Base-by-base conservation (phyloP, 192 early-diverging fungal species). In the Glomus cerebriforme region DNA sequence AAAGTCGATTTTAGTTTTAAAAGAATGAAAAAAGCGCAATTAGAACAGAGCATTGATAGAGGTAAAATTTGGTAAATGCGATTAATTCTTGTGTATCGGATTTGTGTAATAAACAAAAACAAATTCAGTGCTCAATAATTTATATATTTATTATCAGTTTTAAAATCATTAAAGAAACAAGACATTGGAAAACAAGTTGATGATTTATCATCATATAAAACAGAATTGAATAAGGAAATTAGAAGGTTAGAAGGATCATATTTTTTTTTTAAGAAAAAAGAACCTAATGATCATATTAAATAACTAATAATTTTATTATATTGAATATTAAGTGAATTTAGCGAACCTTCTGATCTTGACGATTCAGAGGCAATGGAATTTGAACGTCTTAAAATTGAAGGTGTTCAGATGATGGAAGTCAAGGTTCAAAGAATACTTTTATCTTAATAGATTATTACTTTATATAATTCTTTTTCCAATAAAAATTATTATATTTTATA, bases 11-110 rank as follows among this genome's bases (percentile, higher is more conserved):
- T 67, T 24, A 80, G 77, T 10, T 77, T 86, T 34, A 37, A 80
- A 70, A 49, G 85, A 39, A 79, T 84, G 65, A 86, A 84, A 64
- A 86, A 82, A 59, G 31, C 63, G 2, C 85, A 86, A 32, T 37
- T 86, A 1, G 83, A 84, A 59, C 29, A 77, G 12, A 70, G 77
- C 19, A 80, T 86, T 32, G 81, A 86, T 43, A 80, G 69, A 80
- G 68, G 83, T 84, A 67, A 35, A 19, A 12, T 19, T n/a, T 7
- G 8, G 12, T 17, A 9, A 35, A 15, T 31, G 37, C 9, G 39
- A 1, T 12, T 43, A 43, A 43, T 43, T 43, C 39, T 2, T 43
- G 39, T 43, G 12, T 13, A 12, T 43, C 29, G 10, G 5, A 7
- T 54, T 22, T 54, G 49, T 6, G 19, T 17, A 54, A 54, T 17